Conservation (phyloP, 805 yeast genomes). For the Kluyveromyces nonfermentans region DNA sequence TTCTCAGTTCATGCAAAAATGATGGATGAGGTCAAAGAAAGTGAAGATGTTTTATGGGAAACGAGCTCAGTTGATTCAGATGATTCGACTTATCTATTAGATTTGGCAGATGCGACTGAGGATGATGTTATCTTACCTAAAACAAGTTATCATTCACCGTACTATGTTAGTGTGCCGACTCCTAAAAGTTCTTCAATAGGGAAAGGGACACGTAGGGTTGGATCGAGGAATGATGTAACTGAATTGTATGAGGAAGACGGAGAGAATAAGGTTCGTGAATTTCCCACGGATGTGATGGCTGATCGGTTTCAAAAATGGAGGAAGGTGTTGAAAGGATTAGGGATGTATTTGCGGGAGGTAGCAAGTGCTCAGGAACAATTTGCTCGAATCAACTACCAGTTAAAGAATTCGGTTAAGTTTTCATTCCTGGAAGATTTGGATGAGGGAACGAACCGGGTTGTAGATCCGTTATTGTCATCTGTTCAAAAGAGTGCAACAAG, state of each 20-base stretch:
- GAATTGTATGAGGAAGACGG: slow-evolving; percentile 3
- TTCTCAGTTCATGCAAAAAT: background rate
- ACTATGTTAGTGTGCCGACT: slow-evolving; percentile 26
- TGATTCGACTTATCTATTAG: slow-evolving; percentile 19
- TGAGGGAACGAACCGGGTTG: slow-evolving; percentile 29
- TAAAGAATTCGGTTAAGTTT: slow-evolving; percentile 55
- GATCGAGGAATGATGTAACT: background rate
- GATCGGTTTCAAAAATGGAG: slow-evolving; percentile 78
- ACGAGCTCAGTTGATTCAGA: slow-evolving; percentile 14
- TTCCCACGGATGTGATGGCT: slow-evolving; percentile 76
- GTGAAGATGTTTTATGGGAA: background rate
- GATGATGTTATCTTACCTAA: slow-evolving; percentile 19
- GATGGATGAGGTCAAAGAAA: background rate
- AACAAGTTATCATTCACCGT: slow-evolving; percentile 26
- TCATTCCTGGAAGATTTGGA: slow-evolving; percentile 30
- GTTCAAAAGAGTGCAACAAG: slow-evolving; percentile 13
- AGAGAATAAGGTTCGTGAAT: slow-evolving; percentile 22
- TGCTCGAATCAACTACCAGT: slow-evolving; percentile 52
- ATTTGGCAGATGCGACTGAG: slow-evolving; percentile 15
- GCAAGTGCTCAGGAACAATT: slow-evolving; percentile 77
- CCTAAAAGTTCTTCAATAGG: slow-evolving; percentile 20
- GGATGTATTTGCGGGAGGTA: slow-evolving; percentile 62
- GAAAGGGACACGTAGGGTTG: background rate
- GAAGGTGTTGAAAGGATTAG: slow-evolving; percentile 58
- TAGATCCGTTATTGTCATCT: slow-evolving; percentile 40